Percentiles rank a stretch among this genome's conserved stretches.
These are phyloP conservation scores for Pythium sukuiense DNA, from an alignment of 352 stramenopile genomes.

Conservation along the genomic window DNA sequence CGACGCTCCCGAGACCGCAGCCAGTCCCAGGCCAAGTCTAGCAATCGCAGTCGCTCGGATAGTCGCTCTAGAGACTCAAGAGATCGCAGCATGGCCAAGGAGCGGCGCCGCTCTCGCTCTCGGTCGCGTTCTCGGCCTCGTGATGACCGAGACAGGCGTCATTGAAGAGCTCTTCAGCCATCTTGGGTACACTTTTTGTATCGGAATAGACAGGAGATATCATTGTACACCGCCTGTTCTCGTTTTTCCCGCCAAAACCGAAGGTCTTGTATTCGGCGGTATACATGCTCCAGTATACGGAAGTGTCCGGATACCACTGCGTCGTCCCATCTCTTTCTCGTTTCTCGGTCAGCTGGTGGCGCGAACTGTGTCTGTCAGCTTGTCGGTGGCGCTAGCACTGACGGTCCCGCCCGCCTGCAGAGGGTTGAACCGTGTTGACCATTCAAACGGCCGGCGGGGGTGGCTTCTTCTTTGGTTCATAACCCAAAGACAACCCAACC, in stretches of 20 bases:
- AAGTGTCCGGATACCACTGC: constrained; percentile 7
- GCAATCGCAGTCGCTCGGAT: neutral
- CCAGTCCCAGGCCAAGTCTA: neutral
- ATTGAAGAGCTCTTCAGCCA: neutral
- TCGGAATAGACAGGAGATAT: constrained; percentile 23
- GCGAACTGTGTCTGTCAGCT: too few species aligned
- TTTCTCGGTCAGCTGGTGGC: neutral
- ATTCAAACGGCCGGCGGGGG: constrained; percentile 26
- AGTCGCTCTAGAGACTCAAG: neutral
- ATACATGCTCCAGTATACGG: constrained; percentile 21
- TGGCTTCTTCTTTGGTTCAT: neutral
- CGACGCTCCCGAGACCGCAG: neutral
- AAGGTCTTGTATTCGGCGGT: constrained; percentile 10
- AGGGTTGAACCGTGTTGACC: constrained; percentile 30
- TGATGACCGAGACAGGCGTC: neutral
- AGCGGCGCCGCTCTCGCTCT: neutral
- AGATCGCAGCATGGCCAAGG: neutral
- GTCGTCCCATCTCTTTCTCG: neutral
- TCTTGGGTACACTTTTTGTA: constrained; percentile 11
- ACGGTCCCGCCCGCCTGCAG: constrained; percentile 8
- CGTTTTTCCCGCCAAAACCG: constrained; percentile 13
- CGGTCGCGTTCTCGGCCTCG: constrained; percentile 7
- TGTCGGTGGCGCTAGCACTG: constrained; percentile 21
- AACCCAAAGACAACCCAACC: constrained; percentile 9
- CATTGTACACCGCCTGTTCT: neutral